Base-by-base conservation (phyloP, 768 basidiomycete genomes). In the Kwoniella bestiolae region DNA sequence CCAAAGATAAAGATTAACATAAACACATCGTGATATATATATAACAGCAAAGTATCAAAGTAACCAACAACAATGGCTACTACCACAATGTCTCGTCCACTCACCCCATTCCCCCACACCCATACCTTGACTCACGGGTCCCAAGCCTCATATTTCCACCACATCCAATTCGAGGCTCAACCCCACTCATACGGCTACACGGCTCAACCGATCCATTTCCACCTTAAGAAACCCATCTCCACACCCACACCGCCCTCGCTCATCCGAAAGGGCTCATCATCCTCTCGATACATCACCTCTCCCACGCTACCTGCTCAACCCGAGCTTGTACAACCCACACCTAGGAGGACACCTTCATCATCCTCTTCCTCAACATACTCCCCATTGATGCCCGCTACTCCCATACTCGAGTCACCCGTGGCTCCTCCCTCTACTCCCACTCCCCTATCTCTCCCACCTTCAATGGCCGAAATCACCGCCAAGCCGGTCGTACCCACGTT, bases 211-310 rank as follows among this genome's bases (percentile, higher is more conserved):
- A 60, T 75, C n/a, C 71, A 75, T 63, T 75, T 72, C 65, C 51
- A 53, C 16, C 7, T 72, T 3, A 56, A 68, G 14, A 55, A 55
- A 55, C 34, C 64, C 5, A 4, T 72, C 12, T 46, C 65, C 2
- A 47, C 66, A 4, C 74, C 68, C 8, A 72, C 71, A n/a, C 74
- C 74, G 28, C 74, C 74, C n/a, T 68, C 66, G 25, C 63, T 75
- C 16, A 60, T 70, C 47, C 60, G 74, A 21, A 56, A 62, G 5
- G 55, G 62, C 23, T 61, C 60, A 16, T 73, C 71, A 16, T 31
- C 35, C 41, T 38, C 46, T n/a, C 34, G 26, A 55, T 28, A 41
- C 38, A 38, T 35, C 3, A 18, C 41, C 4, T 58, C 66, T 38
- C 41, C 64, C 28, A 11, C 56, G 3, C 63, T 23, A 53, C 57